Evolutionary conservation across 2,329 filamentous ascomycete genomes (phyloP).

Genomic region (Elsinoe australis): DNA sequence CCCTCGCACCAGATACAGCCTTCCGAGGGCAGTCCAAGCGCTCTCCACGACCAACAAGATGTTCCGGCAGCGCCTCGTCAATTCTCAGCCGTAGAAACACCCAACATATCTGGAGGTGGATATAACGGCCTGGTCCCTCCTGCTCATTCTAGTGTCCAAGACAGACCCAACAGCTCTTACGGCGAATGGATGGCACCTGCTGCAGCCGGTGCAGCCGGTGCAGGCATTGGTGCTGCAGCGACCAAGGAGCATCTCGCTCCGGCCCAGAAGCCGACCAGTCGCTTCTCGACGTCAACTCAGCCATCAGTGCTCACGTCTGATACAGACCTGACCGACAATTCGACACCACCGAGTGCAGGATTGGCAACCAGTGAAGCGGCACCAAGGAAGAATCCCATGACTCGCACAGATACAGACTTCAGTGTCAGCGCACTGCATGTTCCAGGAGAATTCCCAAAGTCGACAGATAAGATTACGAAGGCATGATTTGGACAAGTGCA

Average conservation of each 20-base stretch:
- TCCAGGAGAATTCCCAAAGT: conserved; percentile 51
- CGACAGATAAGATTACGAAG: conserved; percentile 9
- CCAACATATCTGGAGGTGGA: neutral
- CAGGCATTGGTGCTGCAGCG: conserved; percentile 33
- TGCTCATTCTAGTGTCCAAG: conserved; percentile 20
- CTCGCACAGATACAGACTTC: conserved; percentile 36
- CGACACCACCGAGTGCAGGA: neutral
- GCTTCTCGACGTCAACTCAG: conserved; percentile 11
- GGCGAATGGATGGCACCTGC: conserved; percentile 49
- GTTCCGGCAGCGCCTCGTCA: too few relatives aligned
- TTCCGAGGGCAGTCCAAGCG: too few relatives aligned
- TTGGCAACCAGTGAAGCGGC: neutral
- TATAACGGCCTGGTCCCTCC: too few relatives aligned
- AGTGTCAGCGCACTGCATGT: conserved; percentile 59
- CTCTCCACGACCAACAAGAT: too few relatives aligned
- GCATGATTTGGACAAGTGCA: neutral
- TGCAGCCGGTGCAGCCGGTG: conserved; percentile 36
- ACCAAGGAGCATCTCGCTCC: neutral
- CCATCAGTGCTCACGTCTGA: conserved; percentile 10
- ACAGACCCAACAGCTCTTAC: conserved; percentile 34
- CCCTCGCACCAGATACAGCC: conserved; percentile 22
- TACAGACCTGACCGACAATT: conserved; percentile 14
- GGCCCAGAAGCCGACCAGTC: conserved; percentile 6
- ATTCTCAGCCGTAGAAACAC: neutral
- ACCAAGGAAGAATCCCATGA: neutral